These are phyloP conservation scores for Centella asiatica DNA, from an alignment of 129 eudicot species.

Conservation along the genomic window DNA sequence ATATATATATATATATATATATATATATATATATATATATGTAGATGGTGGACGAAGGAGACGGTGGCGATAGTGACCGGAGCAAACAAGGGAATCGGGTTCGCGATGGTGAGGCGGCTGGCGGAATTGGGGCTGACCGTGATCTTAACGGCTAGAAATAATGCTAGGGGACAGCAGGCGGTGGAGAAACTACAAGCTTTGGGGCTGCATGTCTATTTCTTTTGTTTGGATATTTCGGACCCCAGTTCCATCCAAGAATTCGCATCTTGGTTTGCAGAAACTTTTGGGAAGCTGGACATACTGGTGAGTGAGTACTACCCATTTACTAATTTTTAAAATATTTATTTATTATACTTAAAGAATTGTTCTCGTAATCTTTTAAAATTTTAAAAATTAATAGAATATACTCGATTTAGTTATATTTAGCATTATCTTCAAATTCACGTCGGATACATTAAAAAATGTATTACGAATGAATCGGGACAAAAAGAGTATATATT, in stretches of 20 bases:
- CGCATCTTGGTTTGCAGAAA: constrained; percentile 41
- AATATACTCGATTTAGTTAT: no score
- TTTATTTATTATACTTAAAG: no score
- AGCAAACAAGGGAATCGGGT: constrained; percentile 86
- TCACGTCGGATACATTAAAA: no score
- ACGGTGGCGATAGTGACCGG: constrained; percentile 77
- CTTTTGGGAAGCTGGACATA: constrained; percentile 52
- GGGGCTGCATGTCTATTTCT: constrained; percentile 46
- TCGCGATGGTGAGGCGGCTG: constrained; percentile 50
- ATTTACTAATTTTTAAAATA: background rate
- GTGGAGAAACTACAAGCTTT: constrained; percentile 29
- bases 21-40: background rate
- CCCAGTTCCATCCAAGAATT: constrained; percentile 40
- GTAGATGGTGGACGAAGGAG: constrained; percentile 86
- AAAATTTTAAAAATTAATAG: no score
- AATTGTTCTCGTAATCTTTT: no score
- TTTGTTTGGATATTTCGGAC: constrained; percentile 53
- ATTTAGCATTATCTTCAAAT: no score
- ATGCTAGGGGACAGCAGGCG: constrained; percentile 45
- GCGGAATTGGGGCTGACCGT: constrained; percentile 66
- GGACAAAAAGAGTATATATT: no score
- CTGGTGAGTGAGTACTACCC: constrained; percentile 38
- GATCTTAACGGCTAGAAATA: constrained; percentile 60
- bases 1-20: background rate
- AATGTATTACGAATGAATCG: no score